A percentile compares a stretch with the other conserved stretches of the same genome.
Conservation (phyloP, 768 basidiomycete species). For the Suillus subaureus region DNA sequence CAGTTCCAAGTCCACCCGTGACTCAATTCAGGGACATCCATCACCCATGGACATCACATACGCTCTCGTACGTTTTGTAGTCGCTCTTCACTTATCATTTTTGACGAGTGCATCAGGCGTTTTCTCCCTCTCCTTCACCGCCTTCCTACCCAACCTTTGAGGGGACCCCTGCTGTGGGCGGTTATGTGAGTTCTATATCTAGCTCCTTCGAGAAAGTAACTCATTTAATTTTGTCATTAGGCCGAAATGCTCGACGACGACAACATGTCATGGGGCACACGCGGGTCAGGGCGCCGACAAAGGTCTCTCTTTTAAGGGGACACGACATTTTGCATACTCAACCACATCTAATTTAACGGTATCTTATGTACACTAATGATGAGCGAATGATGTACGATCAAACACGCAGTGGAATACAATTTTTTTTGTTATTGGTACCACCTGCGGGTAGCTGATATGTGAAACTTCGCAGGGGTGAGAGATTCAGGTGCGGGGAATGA, state of each 20-base stretch:
- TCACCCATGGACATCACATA: slow-evolving; percentile 25
- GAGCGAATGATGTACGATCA: slow-evolving; percentile 17
- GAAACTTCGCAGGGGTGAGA: too few relatives aligned
- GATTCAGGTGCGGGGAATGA: too few relatives aligned
- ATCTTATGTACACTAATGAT: slow-evolving; percentile 16
- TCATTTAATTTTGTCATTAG: slow-evolving; percentile 10
- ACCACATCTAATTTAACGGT: slow-evolving; percentile 9
- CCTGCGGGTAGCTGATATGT: too few relatives aligned
- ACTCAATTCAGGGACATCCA: slow-evolving; percentile 17
- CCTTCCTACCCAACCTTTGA: slow-evolving; percentile 9
- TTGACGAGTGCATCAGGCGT: slow-evolving; percentile 14
- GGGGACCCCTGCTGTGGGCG: slow-evolving; percentile 4
- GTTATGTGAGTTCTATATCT: slow-evolving; percentile 19
- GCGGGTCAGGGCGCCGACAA: slow-evolving; percentile 10
- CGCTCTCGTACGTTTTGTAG: slow-evolving; percentile 20
- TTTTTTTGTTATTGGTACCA: neutral
- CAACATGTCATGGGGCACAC: slow-evolving; percentile 29
- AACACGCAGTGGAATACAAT: neutral
- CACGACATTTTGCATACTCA: neutral
- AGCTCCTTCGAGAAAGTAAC: neutral
- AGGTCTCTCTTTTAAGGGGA: slow-evolving; percentile 15
- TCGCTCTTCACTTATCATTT: neutral
- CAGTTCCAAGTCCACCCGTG: slow-evolving; percentile 21
- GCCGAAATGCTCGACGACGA: slow-evolving; percentile 32
- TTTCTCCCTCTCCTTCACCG: slow-evolving; percentile 13